A percentile compares a stretch with the other conserved stretches of the same genome.
phyloP scores from a whole-genome alignment of 148 eudicot genomes.

The Chenopodium berlandieri region DNA sequence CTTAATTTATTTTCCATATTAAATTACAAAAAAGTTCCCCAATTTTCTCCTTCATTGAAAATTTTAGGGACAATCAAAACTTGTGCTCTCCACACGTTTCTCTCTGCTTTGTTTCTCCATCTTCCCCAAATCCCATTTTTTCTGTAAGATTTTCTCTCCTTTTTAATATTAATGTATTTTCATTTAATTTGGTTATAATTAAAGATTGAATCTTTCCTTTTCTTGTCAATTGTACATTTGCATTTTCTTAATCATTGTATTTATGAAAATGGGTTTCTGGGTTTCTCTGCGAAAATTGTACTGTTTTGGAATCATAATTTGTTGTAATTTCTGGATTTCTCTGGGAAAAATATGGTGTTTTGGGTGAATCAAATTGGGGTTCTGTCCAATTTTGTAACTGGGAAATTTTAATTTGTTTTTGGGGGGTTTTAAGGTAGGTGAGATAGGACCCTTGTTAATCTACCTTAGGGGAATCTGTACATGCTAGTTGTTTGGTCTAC shows the following conservation, averaged over 20 bases:
- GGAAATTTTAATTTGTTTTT: not conserved
- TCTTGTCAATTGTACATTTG: no score
- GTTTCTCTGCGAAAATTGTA: no score
- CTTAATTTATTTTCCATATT: no score
- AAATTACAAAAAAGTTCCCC: no score
- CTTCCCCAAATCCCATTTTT: not conserved
- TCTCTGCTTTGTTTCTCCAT: not conserved
- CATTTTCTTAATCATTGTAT: no score
- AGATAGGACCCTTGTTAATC: no score
- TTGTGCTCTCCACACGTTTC: conserved; percentile 12
- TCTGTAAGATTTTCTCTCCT: not conserved
- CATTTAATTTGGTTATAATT: no score
- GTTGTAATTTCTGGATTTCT: not conserved
- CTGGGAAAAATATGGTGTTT: not conserved
- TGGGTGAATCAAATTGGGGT: not conserved
- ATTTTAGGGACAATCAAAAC: not conserved
- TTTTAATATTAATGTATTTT: not conserved
- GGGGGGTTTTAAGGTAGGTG: no score
- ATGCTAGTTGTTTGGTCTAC: no score
- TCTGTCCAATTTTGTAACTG: not conserved
- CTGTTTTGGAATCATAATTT: not conserved
- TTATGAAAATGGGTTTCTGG: not conserved
- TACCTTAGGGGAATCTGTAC: no score
- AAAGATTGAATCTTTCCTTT: no score
- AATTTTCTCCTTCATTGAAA: not conserved